phyloP scores from a whole-genome alignment of 345 rosid genomes.

The Eucalyptus camaldulensis region DNA sequence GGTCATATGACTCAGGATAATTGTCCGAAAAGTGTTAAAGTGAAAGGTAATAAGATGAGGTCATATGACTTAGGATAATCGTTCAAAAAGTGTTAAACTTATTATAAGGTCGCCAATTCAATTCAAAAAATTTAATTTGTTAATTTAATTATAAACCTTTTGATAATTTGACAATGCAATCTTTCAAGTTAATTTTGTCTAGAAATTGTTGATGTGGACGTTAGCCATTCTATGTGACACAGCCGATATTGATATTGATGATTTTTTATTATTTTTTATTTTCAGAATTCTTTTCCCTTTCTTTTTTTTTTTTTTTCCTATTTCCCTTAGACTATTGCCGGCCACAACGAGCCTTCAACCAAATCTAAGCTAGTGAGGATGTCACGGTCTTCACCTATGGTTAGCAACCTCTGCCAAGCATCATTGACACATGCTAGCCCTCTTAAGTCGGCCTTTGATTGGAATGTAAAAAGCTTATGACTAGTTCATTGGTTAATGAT shows the following conservation, averaged over 20 bases:
- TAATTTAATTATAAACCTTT: no score
- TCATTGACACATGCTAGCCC: no score
- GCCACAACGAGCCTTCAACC: fast-evolving
- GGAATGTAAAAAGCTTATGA: neutral
- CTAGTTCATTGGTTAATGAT: neutral
- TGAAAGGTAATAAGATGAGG: no score
- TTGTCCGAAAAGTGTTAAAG: no score
- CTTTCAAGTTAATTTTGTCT: fast-evolving
- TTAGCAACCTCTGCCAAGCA: fast-evolving
- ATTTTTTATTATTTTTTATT: no score
- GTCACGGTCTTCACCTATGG: no score
- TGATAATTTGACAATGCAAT: fast-evolving
- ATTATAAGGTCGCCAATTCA: fast-evolving
- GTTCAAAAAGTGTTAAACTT: no score
- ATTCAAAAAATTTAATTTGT: fast-evolving
- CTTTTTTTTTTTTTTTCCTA: fast-evolving
- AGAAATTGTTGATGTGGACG: fast-evolving
- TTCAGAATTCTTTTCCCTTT: no score
- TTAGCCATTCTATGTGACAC: fast-evolving
- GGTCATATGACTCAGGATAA: neutral
- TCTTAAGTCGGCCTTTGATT: neutral
- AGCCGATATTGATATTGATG: fast-evolving
- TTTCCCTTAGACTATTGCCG: neutral
- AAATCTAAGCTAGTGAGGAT: no score
- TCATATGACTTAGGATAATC: no score